A percentile compares a stretch with the other conserved stretches of the same genome.
Evolutionary conservation across 345 rosid species (phyloP).

Genomic region (Melaleuca alternifolia): DNA sequence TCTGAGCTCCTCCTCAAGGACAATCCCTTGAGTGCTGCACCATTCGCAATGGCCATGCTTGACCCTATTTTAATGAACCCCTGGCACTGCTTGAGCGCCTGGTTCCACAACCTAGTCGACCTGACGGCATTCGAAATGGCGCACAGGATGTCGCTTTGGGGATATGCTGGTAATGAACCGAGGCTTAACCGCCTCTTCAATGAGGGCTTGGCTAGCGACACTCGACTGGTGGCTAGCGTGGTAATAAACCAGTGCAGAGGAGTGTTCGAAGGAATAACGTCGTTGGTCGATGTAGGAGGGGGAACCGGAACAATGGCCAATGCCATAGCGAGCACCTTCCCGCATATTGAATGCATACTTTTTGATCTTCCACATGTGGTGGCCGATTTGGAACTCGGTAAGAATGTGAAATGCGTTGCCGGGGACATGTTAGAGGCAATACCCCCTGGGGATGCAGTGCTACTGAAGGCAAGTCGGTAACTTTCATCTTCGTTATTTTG

Average conservation of each 20-base stretch:
- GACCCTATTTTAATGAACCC: constrained; percentile 2
- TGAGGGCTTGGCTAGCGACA: constrained; percentile 24
- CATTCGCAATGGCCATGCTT: neutral
- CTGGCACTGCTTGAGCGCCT: constrained; percentile 6
- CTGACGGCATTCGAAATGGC: neutral
- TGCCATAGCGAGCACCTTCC: constrained; percentile 9
- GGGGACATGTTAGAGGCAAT: constrained; percentile 22
- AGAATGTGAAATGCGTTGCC: constrained; percentile 12
- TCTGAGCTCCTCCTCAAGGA: constrained; percentile 19
- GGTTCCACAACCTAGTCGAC: constrained; percentile 8
- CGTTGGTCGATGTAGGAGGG: constrained; percentile 29
- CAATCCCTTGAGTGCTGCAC: neutral
- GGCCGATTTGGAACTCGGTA: constrained; percentile 1
- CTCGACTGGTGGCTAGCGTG: neutral
- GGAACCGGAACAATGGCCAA: constrained; percentile 16
- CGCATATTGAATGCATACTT: constrained; percentile 8
- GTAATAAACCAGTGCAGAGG: neutral
- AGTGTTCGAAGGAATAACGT: constrained; percentile 13
- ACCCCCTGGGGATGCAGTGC: constrained; percentile 17
- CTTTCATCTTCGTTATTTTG: too few species aligned
- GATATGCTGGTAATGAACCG: neutral
- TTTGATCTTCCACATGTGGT: constrained; percentile 15
- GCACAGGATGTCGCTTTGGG: constrained; percentile 4
- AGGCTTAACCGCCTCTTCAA: neutral
- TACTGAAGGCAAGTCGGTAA: constrained; percentile 12